A percentile compares a stretch with the other conserved stretches of the same genome.
Conservation (phyloP, 2,329 filamentous ascomycete species). For the Tothia fuscella region DNA sequence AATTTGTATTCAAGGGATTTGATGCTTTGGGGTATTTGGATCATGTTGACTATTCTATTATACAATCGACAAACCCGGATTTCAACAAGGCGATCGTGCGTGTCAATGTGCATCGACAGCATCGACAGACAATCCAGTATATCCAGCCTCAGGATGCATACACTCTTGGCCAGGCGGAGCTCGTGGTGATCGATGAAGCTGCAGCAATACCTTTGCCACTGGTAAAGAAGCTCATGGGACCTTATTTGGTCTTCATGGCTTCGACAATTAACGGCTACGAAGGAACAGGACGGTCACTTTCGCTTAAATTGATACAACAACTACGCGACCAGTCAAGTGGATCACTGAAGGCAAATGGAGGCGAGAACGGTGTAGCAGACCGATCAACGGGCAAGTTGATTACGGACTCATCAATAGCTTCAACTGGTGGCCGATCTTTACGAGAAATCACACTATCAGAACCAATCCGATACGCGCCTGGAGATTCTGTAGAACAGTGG, state of each 20-base stretch:
- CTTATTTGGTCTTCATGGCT: slow-evolving; percentile 97
- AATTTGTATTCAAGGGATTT: slow-evolving; percentile 97
- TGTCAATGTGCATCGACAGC: slow-evolving; percentile 88
- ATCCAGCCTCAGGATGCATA: slow-evolving; percentile 95
- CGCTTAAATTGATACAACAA: slow-evolving; percentile 93
- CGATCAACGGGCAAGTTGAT: slow-evolving; percentile 69
- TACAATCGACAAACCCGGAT: slow-evolving; percentile 94
- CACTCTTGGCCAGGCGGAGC: slow-evolving; percentile 84
- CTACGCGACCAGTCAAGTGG: slow-evolving; percentile 81
- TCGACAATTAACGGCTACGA: slow-evolving; percentile 99
- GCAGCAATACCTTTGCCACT: slow-evolving; percentile 90
- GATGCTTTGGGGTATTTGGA: slow-evolving; percentile 89
- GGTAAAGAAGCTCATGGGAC: slow-evolving; percentile 87
- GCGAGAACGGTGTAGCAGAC: slow-evolving; percentile 57
- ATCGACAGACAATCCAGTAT: slow-evolving; percentile 96
- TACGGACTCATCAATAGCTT: slow-evolving; percentile 23
- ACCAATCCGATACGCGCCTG: slow-evolving; percentile 86
- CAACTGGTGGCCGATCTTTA: slow-evolving; percentile 56
- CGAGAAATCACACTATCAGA: slow-evolving; percentile 88
- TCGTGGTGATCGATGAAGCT: slow-evolving; percentile 94
- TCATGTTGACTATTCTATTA: slow-evolving; percentile 93
- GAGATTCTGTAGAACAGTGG: slow-evolving; percentile 91
- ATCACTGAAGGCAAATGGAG: slow-evolving; percentile 39
- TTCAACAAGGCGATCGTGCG: slow-evolving; percentile 98
- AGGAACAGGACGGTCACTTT: slow-evolving; percentile 87